phyloP scores from a whole-genome alignment of 1,284 basidiomycete genomes.

The Pascua guehoae region DNA sequence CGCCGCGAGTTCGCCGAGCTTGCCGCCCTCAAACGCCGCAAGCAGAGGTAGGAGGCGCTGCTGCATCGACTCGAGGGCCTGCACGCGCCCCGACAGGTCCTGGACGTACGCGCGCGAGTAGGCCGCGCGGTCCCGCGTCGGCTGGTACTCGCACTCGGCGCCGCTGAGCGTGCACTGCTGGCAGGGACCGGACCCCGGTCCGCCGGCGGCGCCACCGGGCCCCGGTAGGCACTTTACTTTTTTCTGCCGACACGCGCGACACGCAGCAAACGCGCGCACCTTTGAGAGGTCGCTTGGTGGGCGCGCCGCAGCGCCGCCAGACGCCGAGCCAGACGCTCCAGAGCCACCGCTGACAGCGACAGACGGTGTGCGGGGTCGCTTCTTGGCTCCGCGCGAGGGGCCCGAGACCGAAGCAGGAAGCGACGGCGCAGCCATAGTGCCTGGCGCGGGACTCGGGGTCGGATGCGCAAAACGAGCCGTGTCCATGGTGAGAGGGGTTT shows the following conservation, averaged over 20 bases:
- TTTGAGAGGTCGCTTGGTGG: slow-evolving; percentile 28
- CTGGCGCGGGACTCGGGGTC: background rate
- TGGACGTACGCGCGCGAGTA: slow-evolving; percentile 46
- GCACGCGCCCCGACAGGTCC: slow-evolving; percentile 44
- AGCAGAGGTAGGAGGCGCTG: slow-evolving; percentile 36
- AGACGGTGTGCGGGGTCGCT: slow-evolving; percentile 1
- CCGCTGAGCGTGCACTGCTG: slow-evolving; percentile 40
- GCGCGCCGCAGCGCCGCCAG: background rate
- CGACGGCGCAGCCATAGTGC: too few relatives aligned
- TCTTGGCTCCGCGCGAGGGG: background rate
- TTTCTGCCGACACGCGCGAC: slow-evolving; percentile 39
- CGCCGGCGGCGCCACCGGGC: slow-evolving; percentile 11
- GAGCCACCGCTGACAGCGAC: background rate
- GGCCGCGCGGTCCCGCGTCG: slow-evolving; percentile 44
- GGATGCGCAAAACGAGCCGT: slow-evolving; percentile 2
- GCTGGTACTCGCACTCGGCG: slow-evolving; percentile 43
- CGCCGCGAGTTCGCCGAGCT: slow-evolving; percentile 1
- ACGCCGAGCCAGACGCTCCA: background rate
- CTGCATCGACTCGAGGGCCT: slow-evolving; percentile 39
- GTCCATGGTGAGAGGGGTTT: background rate
- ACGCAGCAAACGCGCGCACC: slow-evolving; percentile 42
- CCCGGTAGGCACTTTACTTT: slow-evolving; percentile 45
- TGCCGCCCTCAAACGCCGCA: slow-evolving; percentile 33
- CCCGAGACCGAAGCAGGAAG: background rate
- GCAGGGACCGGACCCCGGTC: slow-evolving; percentile 17